These are phyloP conservation scores for Aureobasidium sp. DNA, from an alignment of 2,329 filamentous ascomycete genomes.

Conservation along the genomic window DNA sequence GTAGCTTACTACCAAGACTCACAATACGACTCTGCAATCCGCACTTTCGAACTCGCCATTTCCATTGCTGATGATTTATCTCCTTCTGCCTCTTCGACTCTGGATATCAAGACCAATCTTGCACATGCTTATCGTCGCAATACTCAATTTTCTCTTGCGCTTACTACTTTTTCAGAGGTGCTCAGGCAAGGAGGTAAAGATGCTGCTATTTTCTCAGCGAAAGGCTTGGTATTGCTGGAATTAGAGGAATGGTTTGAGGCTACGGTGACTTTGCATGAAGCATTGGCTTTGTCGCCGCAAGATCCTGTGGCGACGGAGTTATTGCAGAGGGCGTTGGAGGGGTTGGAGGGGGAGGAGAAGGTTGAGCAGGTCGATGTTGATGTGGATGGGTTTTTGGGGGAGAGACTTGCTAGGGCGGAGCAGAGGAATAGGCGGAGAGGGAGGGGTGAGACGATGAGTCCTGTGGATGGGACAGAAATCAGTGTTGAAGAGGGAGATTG, in stretches of 20 bases:
- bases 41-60: slow-evolving; percentile 73
- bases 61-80: slow-evolving; percentile 64
- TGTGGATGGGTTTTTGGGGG: neutral
- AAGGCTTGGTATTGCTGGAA: slow-evolving; percentile 77
- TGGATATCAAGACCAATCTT: slow-evolving; percentile 78
- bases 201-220: slow-evolving; percentile 67
- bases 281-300: slow-evolving; percentile 67
- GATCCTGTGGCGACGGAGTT: slow-evolving; percentile 75
- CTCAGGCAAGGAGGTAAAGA: slow-evolving; percentile 70
- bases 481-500: neutral
- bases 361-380: slow-evolving; percentile 32
- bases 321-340: slow-evolving; percentile 60
- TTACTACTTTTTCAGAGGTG: slow-evolving; percentile 80
- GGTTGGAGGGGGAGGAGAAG: slow-evolving; percentile 40
- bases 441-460: neutral
- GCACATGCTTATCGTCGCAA: slow-evolving; percentile 77
- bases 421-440: neutral
- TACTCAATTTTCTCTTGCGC: slow-evolving; percentile 59
- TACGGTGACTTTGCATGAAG: slow-evolving; percentile 74
- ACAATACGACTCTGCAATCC: slow-evolving; percentile 63
- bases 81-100: slow-evolving; percentile 56
- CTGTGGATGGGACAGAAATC: neutral
- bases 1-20: slow-evolving; percentile 90
- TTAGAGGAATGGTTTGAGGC: slow-evolving; percentile 67
- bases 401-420: neutral